These are phyloP conservation scores for Serendipita sp. DNA, from an alignment of 1,284 basidiomycete species.

Conservation along the genomic window DNA sequence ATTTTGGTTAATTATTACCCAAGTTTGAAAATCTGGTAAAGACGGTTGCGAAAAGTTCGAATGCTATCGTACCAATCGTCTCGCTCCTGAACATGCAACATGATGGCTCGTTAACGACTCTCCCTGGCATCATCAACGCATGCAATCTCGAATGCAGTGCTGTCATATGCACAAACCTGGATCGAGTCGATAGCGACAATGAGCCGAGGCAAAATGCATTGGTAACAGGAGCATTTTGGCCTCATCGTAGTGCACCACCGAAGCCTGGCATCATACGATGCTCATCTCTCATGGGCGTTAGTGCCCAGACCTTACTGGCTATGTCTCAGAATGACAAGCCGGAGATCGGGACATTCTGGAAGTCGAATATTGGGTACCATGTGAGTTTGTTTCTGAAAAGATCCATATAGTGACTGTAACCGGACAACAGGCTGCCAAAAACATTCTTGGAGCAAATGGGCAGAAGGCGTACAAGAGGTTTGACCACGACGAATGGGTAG, in stretches of 20 bases:
- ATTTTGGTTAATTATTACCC: background rate
- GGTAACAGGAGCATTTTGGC: background rate
- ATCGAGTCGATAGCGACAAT: background rate
- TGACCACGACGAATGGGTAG: background rate
- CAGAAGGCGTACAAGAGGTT: background rate
- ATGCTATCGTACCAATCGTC: slow-evolving; percentile 1
- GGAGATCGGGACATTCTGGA: background rate
- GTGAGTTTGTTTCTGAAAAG: background rate
- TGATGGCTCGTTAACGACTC: background rate
- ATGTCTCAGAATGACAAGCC: background rate
- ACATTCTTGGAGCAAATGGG: background rate
- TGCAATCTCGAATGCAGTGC: background rate
- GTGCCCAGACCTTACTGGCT: background rate
- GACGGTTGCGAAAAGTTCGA: background rate
- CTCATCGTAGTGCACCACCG: background rate
- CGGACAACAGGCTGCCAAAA: background rate
- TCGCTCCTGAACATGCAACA: background rate
- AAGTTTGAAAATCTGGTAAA: background rate
- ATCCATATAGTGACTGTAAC: too few relatives aligned
- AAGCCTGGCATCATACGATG: background rate
- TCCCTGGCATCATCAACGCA: background rate
- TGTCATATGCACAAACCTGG: background rate
- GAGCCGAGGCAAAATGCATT: background rate
- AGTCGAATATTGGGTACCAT: background rate
- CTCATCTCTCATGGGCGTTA: slow-evolving; percentile 4